Conservation (phyloP, 306 rosid genomes). For the Purshia tridentata region DNA sequence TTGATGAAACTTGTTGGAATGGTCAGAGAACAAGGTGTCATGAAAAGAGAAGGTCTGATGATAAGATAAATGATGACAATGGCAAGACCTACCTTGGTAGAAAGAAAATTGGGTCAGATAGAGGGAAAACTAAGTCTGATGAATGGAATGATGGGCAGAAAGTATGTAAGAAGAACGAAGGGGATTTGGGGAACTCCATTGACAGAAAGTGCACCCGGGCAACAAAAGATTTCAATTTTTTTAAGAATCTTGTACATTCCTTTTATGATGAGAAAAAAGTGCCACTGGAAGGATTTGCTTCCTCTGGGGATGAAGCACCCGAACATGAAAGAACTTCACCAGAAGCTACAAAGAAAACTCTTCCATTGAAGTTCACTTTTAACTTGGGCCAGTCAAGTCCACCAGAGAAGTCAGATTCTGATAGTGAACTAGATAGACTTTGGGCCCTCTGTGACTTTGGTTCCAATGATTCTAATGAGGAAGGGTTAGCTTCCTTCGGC, state of each 20-base stretch:
- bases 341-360: neutral
- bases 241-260: conserved; percentile 34
- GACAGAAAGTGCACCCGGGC: neutral
- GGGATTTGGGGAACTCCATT: neutral
- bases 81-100: neutral
- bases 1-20: neutral
- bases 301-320: neutral
- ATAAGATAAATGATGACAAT: neutral
- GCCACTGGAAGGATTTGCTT: conserved; percentile 24
- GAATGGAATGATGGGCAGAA: neutral
- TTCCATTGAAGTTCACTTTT: conserved; percentile 22
- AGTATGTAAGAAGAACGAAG: neutral
- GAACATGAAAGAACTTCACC: conserved; percentile 5
- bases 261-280: conserved; percentile 20
- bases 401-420: conserved; percentile 8
- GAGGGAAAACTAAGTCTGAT: neutral
- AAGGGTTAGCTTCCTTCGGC: no score
- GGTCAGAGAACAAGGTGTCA: conserved; percentile 8
- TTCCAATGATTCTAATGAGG: no score
- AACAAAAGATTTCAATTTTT: neutral
- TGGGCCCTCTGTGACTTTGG: conserved; percentile 32
- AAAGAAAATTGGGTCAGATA: neutral
- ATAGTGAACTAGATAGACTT: conserved; percentile 29
- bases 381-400: neutral
- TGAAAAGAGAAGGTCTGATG: conserved; percentile 1